Evolutionary conservation across 139 green algal genomes (phyloP).

Genomic region (Haematococcus lacustris): DNA sequence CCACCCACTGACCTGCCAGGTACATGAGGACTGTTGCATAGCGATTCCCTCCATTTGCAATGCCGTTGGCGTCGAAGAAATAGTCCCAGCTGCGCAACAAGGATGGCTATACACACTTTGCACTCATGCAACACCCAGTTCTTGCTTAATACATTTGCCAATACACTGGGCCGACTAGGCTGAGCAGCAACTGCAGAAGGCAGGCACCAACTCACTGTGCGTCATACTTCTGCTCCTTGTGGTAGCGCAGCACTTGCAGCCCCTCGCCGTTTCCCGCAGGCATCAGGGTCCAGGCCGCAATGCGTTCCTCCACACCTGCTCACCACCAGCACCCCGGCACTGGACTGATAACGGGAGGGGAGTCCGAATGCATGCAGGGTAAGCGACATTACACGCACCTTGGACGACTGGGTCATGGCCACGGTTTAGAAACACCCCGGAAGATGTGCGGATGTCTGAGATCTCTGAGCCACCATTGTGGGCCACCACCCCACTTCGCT

Average conservation of each 20-base stretch:
- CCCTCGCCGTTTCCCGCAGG: conserved; percentile 48
- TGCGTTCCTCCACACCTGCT: conserved; percentile 38
- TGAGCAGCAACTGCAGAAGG: no score
- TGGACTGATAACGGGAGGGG: no score
- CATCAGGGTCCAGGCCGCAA: conserved; percentile 42
- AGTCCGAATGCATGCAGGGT: no score
- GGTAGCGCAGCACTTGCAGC: conserved; percentile 69
- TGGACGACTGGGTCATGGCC: conserved; percentile 18
- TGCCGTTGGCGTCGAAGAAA: conserved; percentile 15
- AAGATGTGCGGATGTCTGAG: conserved; percentile 36
- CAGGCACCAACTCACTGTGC: no score
- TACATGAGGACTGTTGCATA: conserved; percentile 74
- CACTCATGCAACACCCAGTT: no score
- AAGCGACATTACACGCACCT: no score
- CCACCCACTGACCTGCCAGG: no score
- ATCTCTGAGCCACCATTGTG: conserved; percentile 17
- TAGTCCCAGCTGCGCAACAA: no score
- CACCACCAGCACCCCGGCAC: no score
- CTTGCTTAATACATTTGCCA: no score
- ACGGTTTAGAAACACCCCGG: conserved; percentile 27
- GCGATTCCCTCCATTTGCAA: conserved; percentile 60
- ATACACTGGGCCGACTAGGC: no score
- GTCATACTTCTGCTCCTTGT: conserved; percentile 45
- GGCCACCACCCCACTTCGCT: conserved; percentile 29
- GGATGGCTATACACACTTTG: no score